phyloP scores from a whole-genome alignment of 1,139 yeast genomes.

The Blastobotrys serpentis region DNA sequence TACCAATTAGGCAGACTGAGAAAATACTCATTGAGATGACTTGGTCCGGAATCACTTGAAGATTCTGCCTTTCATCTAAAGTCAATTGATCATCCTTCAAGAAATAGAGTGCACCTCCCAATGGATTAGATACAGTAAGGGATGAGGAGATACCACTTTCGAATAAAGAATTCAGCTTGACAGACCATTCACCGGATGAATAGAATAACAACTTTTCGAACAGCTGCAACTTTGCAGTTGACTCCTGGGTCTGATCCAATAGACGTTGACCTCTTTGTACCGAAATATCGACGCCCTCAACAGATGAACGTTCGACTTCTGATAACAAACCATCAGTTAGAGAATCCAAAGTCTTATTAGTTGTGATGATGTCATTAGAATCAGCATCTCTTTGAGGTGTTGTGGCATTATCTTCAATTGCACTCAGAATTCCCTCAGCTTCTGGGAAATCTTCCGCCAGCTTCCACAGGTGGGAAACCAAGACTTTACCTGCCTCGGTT shows the following conservation, averaged over 20 bases:
- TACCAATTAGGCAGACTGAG: slow-evolving; percentile 19
- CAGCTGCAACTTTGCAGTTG: slow-evolving; percentile 18
- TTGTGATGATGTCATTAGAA: slow-evolving; percentile 11
- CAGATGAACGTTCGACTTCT: slow-evolving; percentile 22
- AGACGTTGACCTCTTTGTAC: slow-evolving; percentile 24
- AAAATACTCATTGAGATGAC: slow-evolving; percentile 20
- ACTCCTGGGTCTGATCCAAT: slow-evolving; percentile 18
- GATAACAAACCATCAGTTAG: slow-evolving; percentile 22
- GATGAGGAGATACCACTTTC: slow-evolving; percentile 17
- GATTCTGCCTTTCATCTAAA: slow-evolving; percentile 12
- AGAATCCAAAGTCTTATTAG: slow-evolving; percentile 20
- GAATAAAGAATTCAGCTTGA: slow-evolving; percentile 15
- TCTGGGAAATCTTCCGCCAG: slow-evolving; percentile 20
- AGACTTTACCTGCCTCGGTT: slow-evolving; percentile 22
- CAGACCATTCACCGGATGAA: slow-evolving; percentile 18
- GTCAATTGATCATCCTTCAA: slow-evolving; percentile 15
- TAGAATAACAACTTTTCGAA: slow-evolving; percentile 19
- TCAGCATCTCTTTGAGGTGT: slow-evolving; percentile 12
- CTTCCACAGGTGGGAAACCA: slow-evolving; percentile 24
- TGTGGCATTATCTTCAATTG: slow-evolving; percentile 21
- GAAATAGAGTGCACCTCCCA: slow-evolving; percentile 20
- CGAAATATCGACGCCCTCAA: slow-evolving; percentile 21
- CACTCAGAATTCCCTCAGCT: slow-evolving; percentile 21
- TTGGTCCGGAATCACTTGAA: slow-evolving; percentile 20
- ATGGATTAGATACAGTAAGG: slow-evolving; percentile 20